Conservation (phyloP, 208 protist species). For the Trypanosoma congolense region DNA sequence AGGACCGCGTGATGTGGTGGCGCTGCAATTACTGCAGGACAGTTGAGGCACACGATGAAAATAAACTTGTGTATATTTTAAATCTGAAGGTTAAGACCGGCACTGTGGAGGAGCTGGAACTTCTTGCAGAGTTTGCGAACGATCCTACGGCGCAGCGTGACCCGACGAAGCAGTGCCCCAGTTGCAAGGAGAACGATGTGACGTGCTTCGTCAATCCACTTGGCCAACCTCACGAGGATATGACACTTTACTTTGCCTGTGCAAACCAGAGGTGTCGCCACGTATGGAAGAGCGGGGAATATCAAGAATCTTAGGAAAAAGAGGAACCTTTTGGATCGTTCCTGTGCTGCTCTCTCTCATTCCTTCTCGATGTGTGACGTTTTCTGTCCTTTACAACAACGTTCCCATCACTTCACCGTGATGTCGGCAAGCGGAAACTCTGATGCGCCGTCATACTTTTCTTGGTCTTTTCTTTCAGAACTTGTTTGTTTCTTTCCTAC, state of each 20-base stretch:
- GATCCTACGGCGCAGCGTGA: constrained; percentile 87
- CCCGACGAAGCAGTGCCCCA: constrained; percentile 65
- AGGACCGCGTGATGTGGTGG: constrained; percentile 59
- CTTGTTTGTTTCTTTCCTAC: too few relatives aligned
- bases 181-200: constrained; percentile 63
- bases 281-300: constrained; percentile 77
- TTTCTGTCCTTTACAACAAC: too few relatives aligned
- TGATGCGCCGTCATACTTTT: too few relatives aligned
- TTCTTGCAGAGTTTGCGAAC: constrained; percentile 82
- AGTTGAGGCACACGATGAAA: constrained; percentile 70
- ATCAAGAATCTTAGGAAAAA: constrained; percentile 37
- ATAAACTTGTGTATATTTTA: constrained; percentile 84
- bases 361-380: too few relatives aligned
- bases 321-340: too few relatives aligned
- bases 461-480: too few relatives aligned
- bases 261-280: constrained; percentile 73
- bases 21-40: constrained; percentile 85
- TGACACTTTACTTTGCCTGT: constrained; percentile 88
- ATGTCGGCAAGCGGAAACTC: too few relatives aligned
- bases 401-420: too few relatives aligned
- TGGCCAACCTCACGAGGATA: constrained; percentile 83
- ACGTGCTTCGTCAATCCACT: constrained; percentile 89
- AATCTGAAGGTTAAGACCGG: constrained; percentile 83
- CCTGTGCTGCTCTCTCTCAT: too few relatives aligned
- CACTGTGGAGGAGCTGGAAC: constrained; percentile 65